Base-by-base conservation (phyloP, 805 yeast species). In the Ogataea allantospora region DNA sequence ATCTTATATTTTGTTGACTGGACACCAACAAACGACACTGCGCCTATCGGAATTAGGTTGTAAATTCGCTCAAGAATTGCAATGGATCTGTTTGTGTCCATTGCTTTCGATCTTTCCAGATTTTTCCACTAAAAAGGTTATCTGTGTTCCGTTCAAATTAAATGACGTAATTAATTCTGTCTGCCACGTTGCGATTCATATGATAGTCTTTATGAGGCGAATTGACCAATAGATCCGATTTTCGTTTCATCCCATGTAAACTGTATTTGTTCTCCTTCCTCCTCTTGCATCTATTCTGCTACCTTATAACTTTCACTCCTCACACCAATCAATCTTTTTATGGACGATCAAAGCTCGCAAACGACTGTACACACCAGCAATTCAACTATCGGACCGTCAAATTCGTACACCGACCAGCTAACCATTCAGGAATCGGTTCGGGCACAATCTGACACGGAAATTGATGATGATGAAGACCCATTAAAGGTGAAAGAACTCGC, bases 401-500 rank as follows among this genome's bases (percentile, higher is more conserved):
- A 47, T 2, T 37, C 42, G 23, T 21, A 38, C 4, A 35, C 44
- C 7, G 51, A 43, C 21, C 48, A 41, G 34, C 38, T 29, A 18
- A 45, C 48, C 9, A 20, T 40, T 5, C 35, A 35, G n/a, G 43
- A 33, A 12, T 36, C 34, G 19, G 40, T 39, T 9, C 27, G 21
- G 8, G 22, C 27, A 7, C 30, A 38, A 6, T 14, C 30, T 5
- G 26, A 13, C 8, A 31, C 35, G 5, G 38, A 27, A 6, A 18
- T 21, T 10, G 41, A 32, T 14, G 44, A 42, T 21, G 33, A 35
- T 6, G 75, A 71, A 16, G 89, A 83, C 57, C 87, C 88, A 1
- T 61, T 83, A 17, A 75, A 79, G 9, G 68, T 83, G 12, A 73
- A 77, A 48, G 69, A 73, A 39, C 61, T 84, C 28, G 75, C 84